Percentiles rank a stretch among this genome's conserved stretches.
phyloP scores from a whole-genome alignment of 2,329 filamentous ascomycete genomes.

The Geoglossum cookeanum region DNA sequence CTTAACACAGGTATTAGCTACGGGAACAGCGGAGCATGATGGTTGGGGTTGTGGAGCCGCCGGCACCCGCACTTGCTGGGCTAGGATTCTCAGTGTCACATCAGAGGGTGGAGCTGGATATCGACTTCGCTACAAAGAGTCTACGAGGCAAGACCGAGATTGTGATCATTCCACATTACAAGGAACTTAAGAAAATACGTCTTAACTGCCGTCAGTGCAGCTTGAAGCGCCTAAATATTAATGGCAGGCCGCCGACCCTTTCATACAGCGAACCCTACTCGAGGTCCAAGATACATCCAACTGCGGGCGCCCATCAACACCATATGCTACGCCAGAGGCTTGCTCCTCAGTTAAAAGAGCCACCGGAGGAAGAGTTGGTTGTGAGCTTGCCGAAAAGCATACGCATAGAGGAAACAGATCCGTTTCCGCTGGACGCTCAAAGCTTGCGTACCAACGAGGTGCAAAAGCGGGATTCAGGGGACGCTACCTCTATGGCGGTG shows the following conservation, averaged over 20 bases:
- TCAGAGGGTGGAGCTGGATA: constrained; percentile 75
- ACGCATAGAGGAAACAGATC: constrained; percentile 40
- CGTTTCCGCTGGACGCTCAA: constrained; percentile 28
- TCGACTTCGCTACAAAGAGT: constrained; percentile 61
- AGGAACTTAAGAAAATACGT: constrained; percentile 33
- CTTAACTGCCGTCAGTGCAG: constrained; percentile 45
- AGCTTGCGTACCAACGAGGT: constrained; percentile 21
- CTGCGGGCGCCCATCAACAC: constrained; percentile 52
- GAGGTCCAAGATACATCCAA: constrained; percentile 38
- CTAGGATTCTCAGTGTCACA: constrained; percentile 44
- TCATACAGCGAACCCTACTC: constrained; percentile 46
- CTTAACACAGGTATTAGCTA: neutral
- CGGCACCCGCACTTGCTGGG: neutral
- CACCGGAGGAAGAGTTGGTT: constrained; percentile 35
- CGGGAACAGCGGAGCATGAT: neutral
- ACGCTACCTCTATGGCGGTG: constrained; percentile 19
- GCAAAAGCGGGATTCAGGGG: constrained; percentile 16
- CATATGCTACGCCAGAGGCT: constrained; percentile 54
- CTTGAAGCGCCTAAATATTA: constrained; percentile 30
- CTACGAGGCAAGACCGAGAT: constrained; percentile 68
- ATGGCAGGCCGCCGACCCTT: constrained; percentile 20
- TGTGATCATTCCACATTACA: constrained; percentile 46
- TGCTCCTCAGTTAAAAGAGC: constrained; percentile 34
- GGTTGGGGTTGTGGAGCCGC: constrained; percentile 6
- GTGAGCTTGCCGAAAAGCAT: constrained; percentile 40